A percentile compares a stretch with the other conserved stretches of the same genome.
phyloP scores from a whole-genome alignment of 148 eudicot species.

The Dysphania ambrosioides region DNA sequence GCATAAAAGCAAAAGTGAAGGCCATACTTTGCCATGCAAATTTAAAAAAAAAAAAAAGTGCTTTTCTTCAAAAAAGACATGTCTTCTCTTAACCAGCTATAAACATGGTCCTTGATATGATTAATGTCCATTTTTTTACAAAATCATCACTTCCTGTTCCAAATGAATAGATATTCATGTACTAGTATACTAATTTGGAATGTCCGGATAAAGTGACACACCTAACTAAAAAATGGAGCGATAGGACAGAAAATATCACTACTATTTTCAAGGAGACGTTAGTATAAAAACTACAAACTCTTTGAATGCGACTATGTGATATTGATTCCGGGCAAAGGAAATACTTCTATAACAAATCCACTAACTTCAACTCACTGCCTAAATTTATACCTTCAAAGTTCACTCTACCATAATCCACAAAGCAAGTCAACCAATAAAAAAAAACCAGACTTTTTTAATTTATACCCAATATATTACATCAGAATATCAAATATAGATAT shows the following conservation, averaged over 20 bases:
- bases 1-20: constrained; percentile 26
- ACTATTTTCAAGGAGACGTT: no score
- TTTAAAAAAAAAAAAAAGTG: constrained; percentile 18
- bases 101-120: constrained; percentile 25
- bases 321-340: not conserved
- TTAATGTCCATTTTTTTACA: constrained; percentile 12
- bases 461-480: no score
- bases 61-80: constrained; percentile 26
- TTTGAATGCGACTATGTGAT: not conserved
- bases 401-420: constrained; percentile 7
- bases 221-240: no score
- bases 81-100: constrained; percentile 27
- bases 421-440: constrained; percentile 6
- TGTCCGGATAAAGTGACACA: not conserved
- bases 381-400: not conserved
- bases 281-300: no score
- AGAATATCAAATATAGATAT: no score
- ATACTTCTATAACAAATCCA: not conserved
- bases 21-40: constrained; percentile 22
- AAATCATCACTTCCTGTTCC: not conserved
- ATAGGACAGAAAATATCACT: no score
- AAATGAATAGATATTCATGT: not conserved
- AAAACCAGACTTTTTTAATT: no score
- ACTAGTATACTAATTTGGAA: not conserved
- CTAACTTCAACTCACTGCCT: not conserved